Evolutionary conservation across 1,284 basidiomycete genomes (phyloP).

Genomic region (Sphagnurus paluster): DNA sequence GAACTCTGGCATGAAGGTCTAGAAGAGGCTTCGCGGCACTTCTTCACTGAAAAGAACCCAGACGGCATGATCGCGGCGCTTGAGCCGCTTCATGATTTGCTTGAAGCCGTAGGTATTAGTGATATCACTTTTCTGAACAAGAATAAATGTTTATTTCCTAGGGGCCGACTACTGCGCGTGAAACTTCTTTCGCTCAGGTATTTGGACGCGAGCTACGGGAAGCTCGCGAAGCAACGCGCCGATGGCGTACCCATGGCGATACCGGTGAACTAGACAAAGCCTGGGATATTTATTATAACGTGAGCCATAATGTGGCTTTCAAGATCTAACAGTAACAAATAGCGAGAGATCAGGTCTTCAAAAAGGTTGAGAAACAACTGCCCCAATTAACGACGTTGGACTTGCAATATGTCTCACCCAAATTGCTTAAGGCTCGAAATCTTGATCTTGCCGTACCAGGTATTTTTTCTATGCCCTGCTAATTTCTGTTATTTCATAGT

Average conservation of each 20-base stretch:
- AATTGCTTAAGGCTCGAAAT: slow-evolving; percentile 85
- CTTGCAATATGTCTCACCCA: slow-evolving; percentile 96
- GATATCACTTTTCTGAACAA: slow-evolving; percentile 3
- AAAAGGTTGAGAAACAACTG: slow-evolving; percentile 94
- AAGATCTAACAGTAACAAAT: background rate
- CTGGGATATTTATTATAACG: slow-evolving; percentile 99
- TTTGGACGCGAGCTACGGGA: slow-evolving; percentile 94
- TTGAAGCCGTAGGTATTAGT: slow-evolving; percentile 74
- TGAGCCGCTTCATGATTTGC: slow-evolving; percentile 91
- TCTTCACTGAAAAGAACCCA: slow-evolving; percentile 99
- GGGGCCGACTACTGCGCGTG: slow-evolving; percentile 93
- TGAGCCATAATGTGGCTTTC: slow-evolving; percentile 30
- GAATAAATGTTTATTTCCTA: slow-evolving; percentile 33
- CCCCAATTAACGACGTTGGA: slow-evolving; percentile 91
- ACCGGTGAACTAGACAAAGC: slow-evolving; percentile 93
- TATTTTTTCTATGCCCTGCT: slow-evolving; percentile 29
- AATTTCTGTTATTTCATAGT: slow-evolving; percentile 6
- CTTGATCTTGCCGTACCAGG: slow-evolving; percentile 95
- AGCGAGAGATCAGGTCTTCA: slow-evolving; percentile 74
- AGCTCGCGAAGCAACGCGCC: slow-evolving; percentile 89
- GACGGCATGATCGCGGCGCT: slow-evolving; percentile 97
- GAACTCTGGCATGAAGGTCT: slow-evolving; percentile 99
- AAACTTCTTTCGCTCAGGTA: slow-evolving; percentile 94
- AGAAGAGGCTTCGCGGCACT: slow-evolving; percentile 96
- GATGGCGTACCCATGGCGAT: slow-evolving; percentile 89